These are phyloP conservation scores for Mycena galericulata DNA, from an alignment of 768 basidiomycete species.

Conservation along the genomic window DNA sequence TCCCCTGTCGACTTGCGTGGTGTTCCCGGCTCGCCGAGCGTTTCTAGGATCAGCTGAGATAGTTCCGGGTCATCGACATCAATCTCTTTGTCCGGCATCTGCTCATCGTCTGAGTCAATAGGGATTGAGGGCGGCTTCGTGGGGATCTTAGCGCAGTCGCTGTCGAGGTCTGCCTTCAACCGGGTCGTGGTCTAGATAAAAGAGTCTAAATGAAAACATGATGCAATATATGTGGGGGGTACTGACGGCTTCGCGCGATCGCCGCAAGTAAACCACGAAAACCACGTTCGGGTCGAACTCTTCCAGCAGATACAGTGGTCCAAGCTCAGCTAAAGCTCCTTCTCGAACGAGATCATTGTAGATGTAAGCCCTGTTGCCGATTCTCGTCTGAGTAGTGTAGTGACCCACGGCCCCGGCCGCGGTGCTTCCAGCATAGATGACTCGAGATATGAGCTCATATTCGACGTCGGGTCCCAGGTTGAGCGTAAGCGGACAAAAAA, in stretches of 20 bases:
- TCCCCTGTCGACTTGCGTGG: no score
- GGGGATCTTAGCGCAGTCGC: background rate
- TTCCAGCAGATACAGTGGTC: background rate
- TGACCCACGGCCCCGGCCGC: background rate
- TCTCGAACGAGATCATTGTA: background rate
- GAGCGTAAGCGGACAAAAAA: background rate
- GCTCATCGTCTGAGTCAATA: background rate
- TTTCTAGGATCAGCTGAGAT: background rate
- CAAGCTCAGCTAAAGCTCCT: background rate
- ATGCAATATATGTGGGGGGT: background rate
- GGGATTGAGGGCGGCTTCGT: background rate
- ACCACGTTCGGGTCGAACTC: background rate
- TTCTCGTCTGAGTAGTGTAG: background rate
- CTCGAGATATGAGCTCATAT: background rate
- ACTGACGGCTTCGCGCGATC: background rate
- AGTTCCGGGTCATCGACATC: background rate
- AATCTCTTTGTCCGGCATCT: background rate
- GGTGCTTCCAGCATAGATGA: background rate
- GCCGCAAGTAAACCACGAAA: background rate
- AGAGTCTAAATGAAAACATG: background rate
- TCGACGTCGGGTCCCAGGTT: background rate
- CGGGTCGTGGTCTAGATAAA: background rate
- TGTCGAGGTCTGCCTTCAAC: background rate
- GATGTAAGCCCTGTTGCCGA: background rate
- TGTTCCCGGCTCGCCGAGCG: background rate